These are phyloP conservation scores for Erythrophleum ivorense DNA, from an alignment of 331 rosid species.

Conservation along the genomic window DNA sequence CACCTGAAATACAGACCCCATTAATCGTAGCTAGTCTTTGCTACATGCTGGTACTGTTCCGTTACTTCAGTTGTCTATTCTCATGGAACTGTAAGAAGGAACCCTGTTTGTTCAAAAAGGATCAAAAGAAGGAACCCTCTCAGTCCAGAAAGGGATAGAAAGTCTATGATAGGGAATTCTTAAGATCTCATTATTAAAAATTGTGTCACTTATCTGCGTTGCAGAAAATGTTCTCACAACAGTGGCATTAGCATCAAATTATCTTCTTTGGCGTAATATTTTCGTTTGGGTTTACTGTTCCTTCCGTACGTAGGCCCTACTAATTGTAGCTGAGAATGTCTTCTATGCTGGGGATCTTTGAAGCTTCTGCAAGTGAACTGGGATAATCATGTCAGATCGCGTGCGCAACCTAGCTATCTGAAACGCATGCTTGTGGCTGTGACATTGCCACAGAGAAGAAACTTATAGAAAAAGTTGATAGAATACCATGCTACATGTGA, in stretches of 20 bases:
- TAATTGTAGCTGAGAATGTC: neutral
- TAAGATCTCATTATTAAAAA: neutral
- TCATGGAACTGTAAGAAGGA: neutral
- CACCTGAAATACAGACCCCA: neutral
- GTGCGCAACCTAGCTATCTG: conserved; percentile 48
- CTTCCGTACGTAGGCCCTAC: neutral
- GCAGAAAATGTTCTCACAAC: neutral
- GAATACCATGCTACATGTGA: neutral
- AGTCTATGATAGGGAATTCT: neutral
- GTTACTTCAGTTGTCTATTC: neutral
- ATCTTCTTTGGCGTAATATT: neutral
- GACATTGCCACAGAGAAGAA: conserved; percentile 28
- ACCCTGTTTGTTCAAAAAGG: neutral
- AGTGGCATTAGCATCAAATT: neutral
- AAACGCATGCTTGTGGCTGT: conserved; percentile 57
- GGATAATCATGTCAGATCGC: conserved; percentile 43
- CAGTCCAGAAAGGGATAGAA: neutral
- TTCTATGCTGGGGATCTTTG: conserved; percentile 39
- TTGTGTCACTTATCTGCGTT: neutral
- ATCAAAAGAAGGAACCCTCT: neutral
- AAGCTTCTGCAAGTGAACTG: conserved; percentile 41
- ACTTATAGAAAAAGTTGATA: neutral
- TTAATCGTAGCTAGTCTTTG: neutral
- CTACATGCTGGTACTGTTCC: neutral
- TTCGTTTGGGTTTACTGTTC: neutral